Percentiles rank a stretch among this genome's conserved stretches.
Conservation (phyloP, 129 eudicot genomes). For the Centella asiatica region DNA sequence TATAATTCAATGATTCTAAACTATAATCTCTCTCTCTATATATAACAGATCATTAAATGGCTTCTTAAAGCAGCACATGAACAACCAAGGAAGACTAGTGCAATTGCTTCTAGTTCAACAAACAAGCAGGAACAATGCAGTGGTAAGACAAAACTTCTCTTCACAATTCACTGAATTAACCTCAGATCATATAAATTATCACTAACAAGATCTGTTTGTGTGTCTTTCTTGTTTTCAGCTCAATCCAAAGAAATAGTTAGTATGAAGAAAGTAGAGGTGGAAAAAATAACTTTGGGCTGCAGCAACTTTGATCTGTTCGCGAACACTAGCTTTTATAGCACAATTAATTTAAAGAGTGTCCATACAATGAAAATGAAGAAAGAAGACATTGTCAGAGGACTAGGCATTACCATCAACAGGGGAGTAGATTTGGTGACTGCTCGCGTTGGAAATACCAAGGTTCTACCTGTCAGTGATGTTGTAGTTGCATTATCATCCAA, state of each 20-base stretch:
- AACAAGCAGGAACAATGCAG: neutral
- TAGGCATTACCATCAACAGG: constrained; percentile 14
- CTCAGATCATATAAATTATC: neutral
- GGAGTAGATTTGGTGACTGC: neutral
- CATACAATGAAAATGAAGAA: constrained; percentile 66
- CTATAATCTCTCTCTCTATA: constrained; percentile 21
- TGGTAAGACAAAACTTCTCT: constrained; percentile 10
- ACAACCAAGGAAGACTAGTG: constrained; percentile 14
- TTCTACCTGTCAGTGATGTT: constrained; percentile 57
- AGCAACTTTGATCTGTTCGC: constrained; percentile 13
- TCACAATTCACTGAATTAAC: neutral
- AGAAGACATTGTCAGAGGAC: constrained; percentile 48
- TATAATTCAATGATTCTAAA: constrained; percentile 26
- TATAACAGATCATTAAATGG: constrained; percentile 47
- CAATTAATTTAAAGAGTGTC: constrained; percentile 12
- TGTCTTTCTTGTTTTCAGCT: constrained; percentile 5
- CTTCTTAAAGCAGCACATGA: constrained; percentile 38
- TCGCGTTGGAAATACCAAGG: constrained; percentile 53
- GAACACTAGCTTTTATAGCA: constrained; percentile 21
- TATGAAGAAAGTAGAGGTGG: neutral
- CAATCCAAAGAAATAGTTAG: constrained; percentile 15
- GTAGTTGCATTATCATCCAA: constrained; percentile 21
- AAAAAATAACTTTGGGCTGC: constrained; percentile 9
- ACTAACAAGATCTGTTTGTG: neutral
- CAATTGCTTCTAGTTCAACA: constrained; percentile 2